A percentile compares a stretch with the other conserved stretches of the same genome.
These are phyloP conservation scores for Apophysomyces trapeziformis DNA, from an alignment of 371 early-diverging fungal genomes.

Conservation along the genomic window DNA sequence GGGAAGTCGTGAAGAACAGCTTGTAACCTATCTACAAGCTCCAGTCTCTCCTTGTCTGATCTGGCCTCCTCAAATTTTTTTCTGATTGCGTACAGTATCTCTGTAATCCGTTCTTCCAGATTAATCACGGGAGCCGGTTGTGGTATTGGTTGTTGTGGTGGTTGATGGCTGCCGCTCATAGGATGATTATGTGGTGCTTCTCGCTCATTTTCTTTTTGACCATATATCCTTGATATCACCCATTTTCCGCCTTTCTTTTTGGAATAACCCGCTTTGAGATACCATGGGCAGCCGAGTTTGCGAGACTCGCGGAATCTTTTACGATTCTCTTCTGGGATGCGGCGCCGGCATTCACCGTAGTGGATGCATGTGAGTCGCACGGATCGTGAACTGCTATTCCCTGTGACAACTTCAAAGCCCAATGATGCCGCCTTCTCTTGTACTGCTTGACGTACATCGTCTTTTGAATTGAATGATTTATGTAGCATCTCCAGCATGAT, in stretches of 20 bases:
- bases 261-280: conserved; percentile 4
- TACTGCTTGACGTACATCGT: conserved; percentile 8
- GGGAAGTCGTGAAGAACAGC: conserved; percentile 5
- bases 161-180: conserved; percentile 3
- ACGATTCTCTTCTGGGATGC: conserved; percentile 9
- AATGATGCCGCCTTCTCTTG: conserved; percentile 10
- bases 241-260: conserved; percentile 9
- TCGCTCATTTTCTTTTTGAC: conserved; percentile 5
- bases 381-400: conserved; percentile 6
- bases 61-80: background rate
- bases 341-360: conserved; percentile 11
- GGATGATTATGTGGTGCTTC: conserved; percentile 8
- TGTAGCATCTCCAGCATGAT: conserved; percentile 9
- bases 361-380: conserved; percentile 3
- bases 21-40: conserved; percentile 2
- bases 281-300: conserved; percentile 10
- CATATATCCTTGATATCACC: conserved; percentile 7
- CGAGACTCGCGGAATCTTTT: conserved; percentile 10
- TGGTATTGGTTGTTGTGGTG: conserved; percentile 3
- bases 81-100: background rate
- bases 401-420: conserved; percentile 6
- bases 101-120: background rate
- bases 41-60: background rate
- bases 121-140: background rate
- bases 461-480: conserved; percentile 9